Base-by-base conservation (phyloP, 495 filamentous ascomycete species). In the Podospora comata region DNA sequence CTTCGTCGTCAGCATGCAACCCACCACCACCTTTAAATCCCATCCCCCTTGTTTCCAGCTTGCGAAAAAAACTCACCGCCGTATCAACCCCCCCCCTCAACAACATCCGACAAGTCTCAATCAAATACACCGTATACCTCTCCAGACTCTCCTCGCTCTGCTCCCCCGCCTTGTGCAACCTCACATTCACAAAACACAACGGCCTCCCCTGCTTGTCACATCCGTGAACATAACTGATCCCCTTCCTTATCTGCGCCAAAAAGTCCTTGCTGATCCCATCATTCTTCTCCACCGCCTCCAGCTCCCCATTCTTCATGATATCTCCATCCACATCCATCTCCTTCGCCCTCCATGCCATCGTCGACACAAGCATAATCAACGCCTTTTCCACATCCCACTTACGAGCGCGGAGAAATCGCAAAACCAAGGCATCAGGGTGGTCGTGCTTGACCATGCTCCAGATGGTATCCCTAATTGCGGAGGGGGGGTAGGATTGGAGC, bases 371-470 rank as follows among this genome's bases (percentile, higher is more conserved):
- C 95, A 99, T 99, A 68, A 97, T 85, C 16, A 99, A 83, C 19
- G 95, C 94, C 72, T 91, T 92, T 60, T 97, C 90, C 32, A 96
- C 87, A 75, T 99, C 91, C 95, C 95, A 99, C 79, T 98, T 99
- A 48, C 95, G 86, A 9, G 95, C 95, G 55, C 95, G 86, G 66
- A 99, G 81, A 79, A 97, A 99, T 30, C 95, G 88, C 64, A 99
- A 82, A 15, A 97, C 82, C 28, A 99, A 83, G 7, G 86, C 89
- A 77, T 99, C 95, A 2, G 95, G 95, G 77, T 97, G 85, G 76
- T 99, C 96, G 71, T 93, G 90, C 81, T 98, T 98, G 44, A 94
- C 88, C 95, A 99, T 97, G 67, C 83, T 86, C 95, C 95, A 99
- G 79, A 97, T 92, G 2, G 92, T 89, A 2, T 84, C 82, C 30